Evolutionary conservation across 1,139 yeast genomes (phyloP).

Genomic region (Wickerhamomyces sp.): DNA sequence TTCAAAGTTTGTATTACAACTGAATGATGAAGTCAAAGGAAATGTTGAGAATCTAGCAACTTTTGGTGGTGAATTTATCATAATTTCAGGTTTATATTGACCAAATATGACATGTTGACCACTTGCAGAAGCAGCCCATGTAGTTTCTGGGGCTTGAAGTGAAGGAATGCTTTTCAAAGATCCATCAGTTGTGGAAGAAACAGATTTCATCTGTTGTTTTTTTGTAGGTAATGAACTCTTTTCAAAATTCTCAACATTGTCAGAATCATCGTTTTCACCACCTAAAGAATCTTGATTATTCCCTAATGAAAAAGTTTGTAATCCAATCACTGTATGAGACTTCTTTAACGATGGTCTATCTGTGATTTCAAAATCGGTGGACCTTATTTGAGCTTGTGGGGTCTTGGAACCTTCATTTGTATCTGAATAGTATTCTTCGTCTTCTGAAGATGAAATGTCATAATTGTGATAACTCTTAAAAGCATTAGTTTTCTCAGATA

Average conservation of each 20-base stretch:
- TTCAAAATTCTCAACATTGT: slow-evolving; percentile 2
- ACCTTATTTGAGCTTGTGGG: slow-evolving; percentile 19
- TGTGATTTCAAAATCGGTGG: slow-evolving; percentile 13
- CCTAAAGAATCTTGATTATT: slow-evolving; percentile 1
- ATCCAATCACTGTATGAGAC: slow-evolving; percentile 31
- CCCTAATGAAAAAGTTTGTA: slow-evolving; percentile 24
- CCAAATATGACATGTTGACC: slow-evolving; percentile 30
- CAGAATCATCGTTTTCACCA: slow-evolving; percentile 6
- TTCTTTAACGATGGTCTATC: slow-evolving; percentile 26
- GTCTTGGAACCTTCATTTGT: slow-evolving; percentile 13
- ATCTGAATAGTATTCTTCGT: not conserved
- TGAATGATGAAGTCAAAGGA: slow-evolving; percentile 47
- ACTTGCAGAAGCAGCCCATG: slow-evolving; percentile 33
- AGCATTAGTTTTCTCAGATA: slow-evolving; percentile 3
- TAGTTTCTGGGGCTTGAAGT: slow-evolving; percentile 35
- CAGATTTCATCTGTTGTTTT: slow-evolving; percentile 13
- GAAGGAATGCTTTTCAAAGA: slow-evolving; percentile 29
- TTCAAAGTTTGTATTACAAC: slow-evolving; percentile 60
- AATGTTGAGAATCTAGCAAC: slow-evolving; percentile 7
- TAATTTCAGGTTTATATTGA: slow-evolving; percentile 15
- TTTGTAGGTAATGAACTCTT: slow-evolving; percentile 11
- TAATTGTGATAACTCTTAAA: not conserved
- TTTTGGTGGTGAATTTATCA: slow-evolving; percentile 8
- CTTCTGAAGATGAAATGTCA: not conserved
- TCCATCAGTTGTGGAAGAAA: slow-evolving; percentile 12